Percentiles rank a stretch among this genome's conserved stretches.
phyloP scores from a whole-genome alignment of 2,329 filamentous ascomycete genomes.

The Aspergillus phoenicis region DNA sequence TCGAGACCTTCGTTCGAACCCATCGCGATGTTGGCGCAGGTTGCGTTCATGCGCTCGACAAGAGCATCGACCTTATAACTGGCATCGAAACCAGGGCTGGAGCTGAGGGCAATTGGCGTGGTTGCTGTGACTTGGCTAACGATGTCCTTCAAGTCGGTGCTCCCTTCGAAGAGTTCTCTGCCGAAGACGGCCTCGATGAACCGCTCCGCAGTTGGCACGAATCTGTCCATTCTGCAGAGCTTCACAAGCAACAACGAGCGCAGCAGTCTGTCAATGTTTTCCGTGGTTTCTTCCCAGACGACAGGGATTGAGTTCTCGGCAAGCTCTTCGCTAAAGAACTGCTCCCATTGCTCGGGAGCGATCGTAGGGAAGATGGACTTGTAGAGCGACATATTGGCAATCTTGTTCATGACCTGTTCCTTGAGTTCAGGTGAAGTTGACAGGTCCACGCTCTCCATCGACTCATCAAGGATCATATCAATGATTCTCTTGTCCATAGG shows the following conservation, averaged over 20 bases:
- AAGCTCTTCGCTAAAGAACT: slow-evolving; percentile 81
- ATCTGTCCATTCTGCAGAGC: slow-evolving; percentile 90
- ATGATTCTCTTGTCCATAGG: slow-evolving; percentile 90
- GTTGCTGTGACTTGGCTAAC: slow-evolving; percentile 81
- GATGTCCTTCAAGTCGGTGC: slow-evolving; percentile 82
- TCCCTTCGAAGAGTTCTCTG: slow-evolving; percentile 75
- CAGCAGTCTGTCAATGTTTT: slow-evolving; percentile 73
- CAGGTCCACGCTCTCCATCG: slow-evolving; percentile 74
- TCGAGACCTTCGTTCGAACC: slow-evolving; percentile 93
- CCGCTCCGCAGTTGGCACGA: slow-evolving; percentile 89
- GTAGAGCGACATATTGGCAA: slow-evolving; percentile 70
- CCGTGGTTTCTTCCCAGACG: slow-evolving; percentile 68
- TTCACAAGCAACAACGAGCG: slow-evolving; percentile 88
- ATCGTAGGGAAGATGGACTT: slow-evolving; percentile 70
- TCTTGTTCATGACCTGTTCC: slow-evolving; percentile 69
- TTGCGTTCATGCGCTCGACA: slow-evolving; percentile 78
- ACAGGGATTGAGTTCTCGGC: slow-evolving; percentile 81
- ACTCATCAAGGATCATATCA: slow-evolving; percentile 80
- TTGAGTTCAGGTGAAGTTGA: slow-evolving; percentile 67
- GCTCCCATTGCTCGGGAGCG: slow-evolving; percentile 69
- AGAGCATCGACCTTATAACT: slow-evolving; percentile 98
- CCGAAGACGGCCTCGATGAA: slow-evolving; percentile 89
- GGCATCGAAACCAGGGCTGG: slow-evolving; percentile 94
- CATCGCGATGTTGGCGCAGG: slow-evolving; percentile 98
- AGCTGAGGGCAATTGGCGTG: slow-evolving; percentile 86